Base-by-base conservation (phyloP, 78 protist species). In the Dictyostelium citrinum region DNA sequence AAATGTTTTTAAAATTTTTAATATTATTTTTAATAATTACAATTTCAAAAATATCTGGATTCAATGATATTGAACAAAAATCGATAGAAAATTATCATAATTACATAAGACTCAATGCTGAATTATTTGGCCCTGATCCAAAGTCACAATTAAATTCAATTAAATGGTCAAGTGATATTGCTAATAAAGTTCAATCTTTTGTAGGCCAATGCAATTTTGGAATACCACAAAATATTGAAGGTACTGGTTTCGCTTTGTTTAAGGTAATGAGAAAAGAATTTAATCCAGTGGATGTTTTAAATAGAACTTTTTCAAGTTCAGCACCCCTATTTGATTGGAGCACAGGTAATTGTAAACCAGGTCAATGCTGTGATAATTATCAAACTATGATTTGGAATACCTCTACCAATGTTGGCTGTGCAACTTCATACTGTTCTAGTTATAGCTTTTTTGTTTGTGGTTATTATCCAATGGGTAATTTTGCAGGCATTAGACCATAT, bases 261-360 rank as follows among this genome's bases (percentile, higher is more conserved):
- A 71, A 80, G 60, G 64, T 84, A 11, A 46, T 35, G 24, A 35
- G 43, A 12, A n/a, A 22, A n/a, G 64, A 49, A 4, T 76, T 85
- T 43, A 39, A 85, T 31, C 91, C 91, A 29, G 45, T 37, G 0
- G 12, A 17, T 10, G 60, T 51, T 60, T 24, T 85, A 46, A 29
- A 85, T 49, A 58, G n/a, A 49, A 71, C 83, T 14, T 85, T 70
- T 76, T 12, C n/a, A 43, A 31, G 41, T 12, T 24, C 68, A 11
- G 83, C 91, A 31, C 76, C 83, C 20, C 45, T 85, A 27, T 85
- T 27, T 17, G 83, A 85, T 85, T 85, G 91, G 91, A 24, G 8
- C 1, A 85, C 75, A 2, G n/a, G n/a, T 4, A 16, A 41, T 41
- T 85, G 91, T 76, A 76, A n/a, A 33, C 29, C 27, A 0, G 67